Evolutionary conservation across 140 eudicot genomes (phyloP).

Genomic region (Cichorium intybus): DNA sequence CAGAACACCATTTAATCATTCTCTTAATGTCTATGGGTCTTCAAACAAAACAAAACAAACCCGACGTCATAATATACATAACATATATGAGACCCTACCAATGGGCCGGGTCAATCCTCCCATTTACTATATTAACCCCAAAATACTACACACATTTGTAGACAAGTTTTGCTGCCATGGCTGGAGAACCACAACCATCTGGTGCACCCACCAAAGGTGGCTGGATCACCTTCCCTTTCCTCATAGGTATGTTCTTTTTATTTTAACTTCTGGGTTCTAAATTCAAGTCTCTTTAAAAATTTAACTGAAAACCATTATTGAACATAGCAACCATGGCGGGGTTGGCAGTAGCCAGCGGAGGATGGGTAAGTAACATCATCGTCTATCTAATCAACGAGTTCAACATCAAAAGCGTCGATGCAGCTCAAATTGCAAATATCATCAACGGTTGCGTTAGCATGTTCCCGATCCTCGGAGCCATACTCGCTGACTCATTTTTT

Average conservation of each 20-base stretch:
- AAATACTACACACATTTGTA: too few relatives aligned
- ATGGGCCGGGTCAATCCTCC: too few relatives aligned
- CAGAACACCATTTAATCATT: not conserved
- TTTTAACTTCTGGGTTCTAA: not conserved
- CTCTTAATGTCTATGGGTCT: too few relatives aligned
- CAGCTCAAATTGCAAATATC: slow-evolving; percentile 53
- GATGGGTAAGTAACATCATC: slow-evolving; percentile 51
- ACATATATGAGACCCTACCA: too few relatives aligned
- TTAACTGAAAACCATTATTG: not conserved
- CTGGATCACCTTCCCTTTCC: slow-evolving; percentile 70
- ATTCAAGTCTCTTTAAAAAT: too few relatives aligned
- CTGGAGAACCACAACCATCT: slow-evolving; percentile 16
- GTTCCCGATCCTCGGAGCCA: slow-evolving; percentile 56
- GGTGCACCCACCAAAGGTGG: slow-evolving; percentile 41
- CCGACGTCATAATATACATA: too few relatives aligned
- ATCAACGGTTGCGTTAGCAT: slow-evolving; percentile 46
- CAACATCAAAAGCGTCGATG: slow-evolving; percentile 55
- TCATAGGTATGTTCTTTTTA: slow-evolving; percentile 38
- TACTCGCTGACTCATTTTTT: slow-evolving; percentile 62
- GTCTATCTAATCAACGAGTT: slow-evolving; percentile 57
- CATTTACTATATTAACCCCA: too few relatives aligned
- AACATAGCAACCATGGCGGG: slow-evolving; percentile 51
- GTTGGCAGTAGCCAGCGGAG: slow-evolving; percentile 55
- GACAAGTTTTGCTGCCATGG: slow-evolving; percentile 22
- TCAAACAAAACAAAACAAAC: too few relatives aligned